These are phyloP conservation scores for Rozella allomycis DNA, from an alignment of 371 early-diverging fungal genomes.

Conservation along the genomic window DNA sequence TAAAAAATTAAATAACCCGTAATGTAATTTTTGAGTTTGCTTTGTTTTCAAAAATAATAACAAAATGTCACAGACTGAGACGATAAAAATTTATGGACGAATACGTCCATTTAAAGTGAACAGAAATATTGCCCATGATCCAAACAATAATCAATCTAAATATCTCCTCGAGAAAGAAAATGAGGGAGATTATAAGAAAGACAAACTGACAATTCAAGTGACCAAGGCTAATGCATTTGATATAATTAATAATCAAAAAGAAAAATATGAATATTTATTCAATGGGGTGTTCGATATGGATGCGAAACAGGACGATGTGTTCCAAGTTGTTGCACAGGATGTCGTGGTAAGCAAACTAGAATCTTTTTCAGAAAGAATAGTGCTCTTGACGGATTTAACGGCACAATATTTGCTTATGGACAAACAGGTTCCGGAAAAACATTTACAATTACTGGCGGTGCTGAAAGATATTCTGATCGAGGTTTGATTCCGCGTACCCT, in stretches of 20 bases:
- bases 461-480: slow-evolving; percentile 26
- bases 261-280: slow-evolving; percentile 26
- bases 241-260: slow-evolving; percentile 21
- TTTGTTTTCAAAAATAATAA: too few relatives aligned
- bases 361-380: slow-evolving; percentile 4
- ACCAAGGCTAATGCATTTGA: slow-evolving; percentile 18
- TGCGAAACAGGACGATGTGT: slow-evolving; percentile 34
- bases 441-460: slow-evolving; percentile 43
- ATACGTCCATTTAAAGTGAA: too few relatives aligned
- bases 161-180: too few relatives aligned
- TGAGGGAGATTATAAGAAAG: too few relatives aligned
- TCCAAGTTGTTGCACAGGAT: slow-evolving; percentile 29
- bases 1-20: too few relatives aligned
- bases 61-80: too few relatives aligned
- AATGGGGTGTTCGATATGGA: slow-evolving; percentile 27
- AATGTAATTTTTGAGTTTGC: too few relatives aligned
- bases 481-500: slow-evolving; percentile 32
- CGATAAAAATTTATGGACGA: too few relatives aligned
- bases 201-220: slow-evolving; percentile 15
- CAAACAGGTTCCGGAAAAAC: slow-evolving; percentile 57
- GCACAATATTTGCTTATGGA: slow-evolving; percentile 49
- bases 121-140: too few relatives aligned
- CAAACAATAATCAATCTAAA: too few relatives aligned
- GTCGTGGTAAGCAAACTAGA: slow-evolving; percentile 17
- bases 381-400: slow-evolving; percentile 40